phyloP scores from a whole-genome alignment of 1,284 basidiomycete genomes.

The Pholiota adiposa region DNA sequence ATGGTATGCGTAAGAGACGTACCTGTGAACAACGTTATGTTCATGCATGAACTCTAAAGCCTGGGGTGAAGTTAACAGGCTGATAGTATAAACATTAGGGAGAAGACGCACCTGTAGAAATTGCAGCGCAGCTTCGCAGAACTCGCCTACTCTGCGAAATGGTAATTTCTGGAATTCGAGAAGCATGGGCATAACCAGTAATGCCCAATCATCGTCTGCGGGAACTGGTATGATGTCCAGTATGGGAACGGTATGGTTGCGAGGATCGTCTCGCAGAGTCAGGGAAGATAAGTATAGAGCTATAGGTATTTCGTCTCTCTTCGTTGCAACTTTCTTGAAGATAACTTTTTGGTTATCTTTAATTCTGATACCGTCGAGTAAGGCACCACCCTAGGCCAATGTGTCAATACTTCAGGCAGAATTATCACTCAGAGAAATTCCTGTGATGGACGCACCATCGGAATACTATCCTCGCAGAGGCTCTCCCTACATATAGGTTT shows the following conservation, averaged over 20 bases:
- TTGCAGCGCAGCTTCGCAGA: slow-evolving; percentile 22
- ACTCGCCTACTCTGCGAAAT: slow-evolving; percentile 24
- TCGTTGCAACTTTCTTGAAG: slow-evolving; percentile 3
- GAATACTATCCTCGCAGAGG: background rate
- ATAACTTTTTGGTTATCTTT: background rate
- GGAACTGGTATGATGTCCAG: slow-evolving; percentile 5
- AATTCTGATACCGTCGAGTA: slow-evolving; percentile 4
- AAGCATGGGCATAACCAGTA: slow-evolving; percentile 2
- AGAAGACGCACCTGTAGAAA: slow-evolving; percentile 16
- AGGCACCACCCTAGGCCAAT: background rate
- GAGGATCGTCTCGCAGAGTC: background rate
- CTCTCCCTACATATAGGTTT: background rate
- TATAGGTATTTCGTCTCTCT: background rate
- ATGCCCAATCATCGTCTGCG: background rate
- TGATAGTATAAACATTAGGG: background rate
- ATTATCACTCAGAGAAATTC: too few species aligned
- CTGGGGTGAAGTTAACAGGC: slow-evolving; percentile 14
- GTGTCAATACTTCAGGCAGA: background rate
- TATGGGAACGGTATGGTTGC: slow-evolving; percentile 3
- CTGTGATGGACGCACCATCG: background rate
- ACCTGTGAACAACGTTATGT: slow-evolving; percentile 25
- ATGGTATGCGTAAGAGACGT: background rate
- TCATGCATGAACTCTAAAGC: slow-evolving; percentile 28
- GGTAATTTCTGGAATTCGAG: background rate
- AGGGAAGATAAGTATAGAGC: background rate